Base-by-base conservation (phyloP, 176 grass and related monocot species). In the Lolium perenne region DNA sequence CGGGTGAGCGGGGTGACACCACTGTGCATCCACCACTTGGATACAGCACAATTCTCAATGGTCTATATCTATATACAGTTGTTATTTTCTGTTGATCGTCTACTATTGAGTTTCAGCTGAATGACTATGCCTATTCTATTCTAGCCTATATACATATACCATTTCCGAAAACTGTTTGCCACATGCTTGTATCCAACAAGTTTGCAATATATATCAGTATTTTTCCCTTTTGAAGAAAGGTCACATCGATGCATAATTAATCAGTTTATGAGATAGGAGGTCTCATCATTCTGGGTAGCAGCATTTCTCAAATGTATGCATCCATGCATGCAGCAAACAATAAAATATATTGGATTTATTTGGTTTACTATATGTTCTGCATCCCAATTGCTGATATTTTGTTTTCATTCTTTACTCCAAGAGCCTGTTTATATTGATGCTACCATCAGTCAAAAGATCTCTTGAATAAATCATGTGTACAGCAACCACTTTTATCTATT, bases 301-400 rank as follows among this genome's bases (percentile, higher is more conserved):
- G 22, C 26, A 56, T 38, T 76, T 77, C 7, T 76, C 23, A 55
- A 54, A 76, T 76, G 73, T 53, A 76, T 48, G 10, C 32, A 35
- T 35, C 32, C 70, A 73, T 23, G 22, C 48, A 18, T 67, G 61
- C 61, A 64, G 4, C 32, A 35, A 17, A 54, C 14, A 76, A 17
- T 76, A 23, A 65, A 47, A 48, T 0, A 56, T 20, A 32, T 56
- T 20, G 32, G 50, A 4, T 5, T 77, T 22, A 47, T 53, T 77
- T 57, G 35, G 6, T 5, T 57, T 77, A 54, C 54, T 15, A 43
- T 78, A 60, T 76, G 73, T 60, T 58, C 20, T 79, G 21, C 32
- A n/a, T 56, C 8, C 8, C 26, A 35, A 38, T 57, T 11, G 16
- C 32, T 77, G 74, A 16, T 77, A 77, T 74, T 74, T 11, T 35